phyloP scores from a whole-genome alignment of 1,139 yeast genomes.

The Geotrichum aggregatum region DNA sequence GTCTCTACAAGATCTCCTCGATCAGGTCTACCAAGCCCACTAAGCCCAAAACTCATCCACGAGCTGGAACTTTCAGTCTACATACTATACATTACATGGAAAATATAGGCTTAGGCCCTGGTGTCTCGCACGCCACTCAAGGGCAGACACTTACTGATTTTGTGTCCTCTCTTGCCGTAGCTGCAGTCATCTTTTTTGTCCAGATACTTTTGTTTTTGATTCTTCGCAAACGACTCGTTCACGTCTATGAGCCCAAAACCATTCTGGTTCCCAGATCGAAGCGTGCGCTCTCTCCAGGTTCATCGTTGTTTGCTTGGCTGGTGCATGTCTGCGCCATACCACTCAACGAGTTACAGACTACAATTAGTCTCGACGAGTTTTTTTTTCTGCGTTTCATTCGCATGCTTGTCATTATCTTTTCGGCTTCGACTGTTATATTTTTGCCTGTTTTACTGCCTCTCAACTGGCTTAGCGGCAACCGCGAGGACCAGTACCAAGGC shows the following conservation, averaged over 20 bases:
- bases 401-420: constrained; percentile 27
- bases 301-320: constrained; percentile 31
- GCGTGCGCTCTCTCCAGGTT: constrained; percentile 23
- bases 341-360: constrained; percentile 22
- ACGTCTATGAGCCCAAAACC: constrained; percentile 35
- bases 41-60: too few species aligned
- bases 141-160: constrained; percentile 31
- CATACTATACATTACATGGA: too few species aligned
- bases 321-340: constrained; percentile 21
- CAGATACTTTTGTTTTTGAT: constrained; percentile 30
- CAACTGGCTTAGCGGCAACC: constrained; percentile 24
- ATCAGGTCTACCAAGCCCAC: too few species aligned
- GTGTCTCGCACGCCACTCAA: constrained; percentile 21
- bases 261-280: constrained; percentile 27
- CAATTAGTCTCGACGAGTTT: constrained; percentile 35
- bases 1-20: too few species aligned
- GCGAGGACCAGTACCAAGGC: neutral
- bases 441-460: constrained; percentile 32
- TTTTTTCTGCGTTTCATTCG: constrained; percentile 34
- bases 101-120: constrained; percentile 14
- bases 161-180: constrained; percentile 30
- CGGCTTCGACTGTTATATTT: constrained; percentile 24
- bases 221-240: constrained; percentile 28
- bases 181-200: constrained; percentile 27
- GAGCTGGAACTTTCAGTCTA: too few species aligned